These are phyloP conservation scores for Tetratostichococcus sp. DNA, from an alignment of 139 green algal genomes.

Conservation along the genomic window DNA sequence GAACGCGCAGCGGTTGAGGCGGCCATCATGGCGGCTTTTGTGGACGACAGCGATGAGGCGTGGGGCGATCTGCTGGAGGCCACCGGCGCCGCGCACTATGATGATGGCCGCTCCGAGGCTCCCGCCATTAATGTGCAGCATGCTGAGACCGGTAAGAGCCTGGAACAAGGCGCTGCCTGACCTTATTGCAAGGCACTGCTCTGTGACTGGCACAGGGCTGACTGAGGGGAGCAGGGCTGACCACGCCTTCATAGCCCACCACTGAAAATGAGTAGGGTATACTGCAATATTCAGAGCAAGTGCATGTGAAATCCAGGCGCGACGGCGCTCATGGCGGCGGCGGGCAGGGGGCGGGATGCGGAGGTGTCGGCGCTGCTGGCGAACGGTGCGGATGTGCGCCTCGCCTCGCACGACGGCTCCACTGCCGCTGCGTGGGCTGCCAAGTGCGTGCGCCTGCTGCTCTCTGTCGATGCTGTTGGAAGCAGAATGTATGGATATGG, in stretches of 20 bases:
- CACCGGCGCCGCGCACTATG: slow-evolving; percentile 34
- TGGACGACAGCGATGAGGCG: slow-evolving; percentile 27
- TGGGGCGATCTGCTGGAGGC: slow-evolving; percentile 44
- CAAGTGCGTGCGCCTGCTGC: slow-evolving; percentile 24
- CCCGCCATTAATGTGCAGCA: slow-evolving; percentile 40
- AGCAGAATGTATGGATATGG: too few relatives aligned
- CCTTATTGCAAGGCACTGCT: too few relatives aligned
- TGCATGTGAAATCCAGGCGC: too few relatives aligned
- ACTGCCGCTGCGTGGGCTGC: slow-evolving; percentile 51
- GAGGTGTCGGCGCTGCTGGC: slow-evolving; percentile 56
- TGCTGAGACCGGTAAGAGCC: slow-evolving; percentile 11
- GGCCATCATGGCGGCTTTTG: slow-evolving; percentile 39
- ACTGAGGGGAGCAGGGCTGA: too few relatives aligned
- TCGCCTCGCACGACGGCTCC: slow-evolving; percentile 37
- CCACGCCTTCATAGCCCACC: too few relatives aligned
- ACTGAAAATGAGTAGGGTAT: too few relatives aligned
- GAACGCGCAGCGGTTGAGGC: slow-evolving; percentile 16
- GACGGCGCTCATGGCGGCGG: slow-evolving; percentile 74
- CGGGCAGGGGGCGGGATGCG: slow-evolving; percentile 56
- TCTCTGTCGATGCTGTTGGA: too few relatives aligned
- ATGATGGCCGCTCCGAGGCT: slow-evolving; percentile 13
- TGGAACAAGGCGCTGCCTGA: too few relatives aligned
- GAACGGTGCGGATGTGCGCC: slow-evolving; percentile 48
- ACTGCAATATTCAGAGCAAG: too few relatives aligned
- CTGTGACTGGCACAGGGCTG: too few relatives aligned